These are phyloP conservation scores for Coelastrella sp. DNA, from an alignment of 139 green algal genomes.

Conservation along the genomic window DNA sequence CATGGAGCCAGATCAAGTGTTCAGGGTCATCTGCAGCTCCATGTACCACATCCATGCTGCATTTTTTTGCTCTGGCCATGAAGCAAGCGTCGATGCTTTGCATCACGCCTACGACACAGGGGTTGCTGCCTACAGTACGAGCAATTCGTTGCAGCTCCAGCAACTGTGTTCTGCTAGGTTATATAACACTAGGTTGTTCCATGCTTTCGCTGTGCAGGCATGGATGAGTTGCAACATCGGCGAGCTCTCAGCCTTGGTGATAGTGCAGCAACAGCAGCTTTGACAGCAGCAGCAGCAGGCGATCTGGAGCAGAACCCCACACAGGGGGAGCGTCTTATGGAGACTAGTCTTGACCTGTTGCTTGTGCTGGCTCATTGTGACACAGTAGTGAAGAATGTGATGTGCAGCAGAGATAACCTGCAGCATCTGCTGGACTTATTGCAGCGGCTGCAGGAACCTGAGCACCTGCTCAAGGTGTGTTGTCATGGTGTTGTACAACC, in stretches of 20 bases:
- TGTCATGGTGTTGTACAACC: background rate
- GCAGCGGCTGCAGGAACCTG: conserved; percentile 54
- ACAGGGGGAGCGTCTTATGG: conserved; percentile 49
- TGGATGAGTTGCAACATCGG: conserved; percentile 30
- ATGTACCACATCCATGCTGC: too few species aligned
- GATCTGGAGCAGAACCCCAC: background rate
- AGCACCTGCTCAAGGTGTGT: conserved; percentile 56
- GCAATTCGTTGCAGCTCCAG: too few species aligned
- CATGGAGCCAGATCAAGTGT: too few species aligned
- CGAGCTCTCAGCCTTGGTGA: background rate
- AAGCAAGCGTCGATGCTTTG: too few species aligned
- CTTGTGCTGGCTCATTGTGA: conserved; percentile 78
- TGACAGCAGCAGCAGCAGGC: conserved; percentile 31
- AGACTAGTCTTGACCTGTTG: conserved; percentile 70
- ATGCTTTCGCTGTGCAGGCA: conserved; percentile 6
- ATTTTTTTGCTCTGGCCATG: too few species aligned
- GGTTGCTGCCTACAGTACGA: background rate
- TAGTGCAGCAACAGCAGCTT: conserved; percentile 21
- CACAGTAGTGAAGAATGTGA: conserved; percentile 73
- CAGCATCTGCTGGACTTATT: conserved; percentile 66
- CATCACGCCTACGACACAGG: background rate
- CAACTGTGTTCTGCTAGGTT: too few species aligned
- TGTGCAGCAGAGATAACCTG: conserved; percentile 71
- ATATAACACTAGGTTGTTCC: background rate
- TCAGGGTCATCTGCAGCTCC: too few species aligned